Evolutionary conservation across 1,284 basidiomycete species (phyloP), one percentile per base, ranked within the genome.

Genomic region (Paramarasmius palmivorus): DNA sequence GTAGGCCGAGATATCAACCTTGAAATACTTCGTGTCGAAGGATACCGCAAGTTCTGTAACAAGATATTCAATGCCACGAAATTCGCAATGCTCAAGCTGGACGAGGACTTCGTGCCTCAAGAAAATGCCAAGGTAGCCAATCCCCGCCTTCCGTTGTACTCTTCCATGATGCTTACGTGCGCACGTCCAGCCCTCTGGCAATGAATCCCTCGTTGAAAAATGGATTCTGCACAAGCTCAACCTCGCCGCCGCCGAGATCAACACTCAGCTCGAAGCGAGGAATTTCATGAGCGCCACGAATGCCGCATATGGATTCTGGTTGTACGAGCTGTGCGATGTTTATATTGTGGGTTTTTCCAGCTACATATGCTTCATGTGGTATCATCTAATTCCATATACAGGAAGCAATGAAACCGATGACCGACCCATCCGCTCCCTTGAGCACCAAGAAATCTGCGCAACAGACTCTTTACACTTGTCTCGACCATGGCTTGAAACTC

Each of bases 11-110:
- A 97, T 69, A 96, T 98, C 75, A 96, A 97, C 71, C 76, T 99
- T 58, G 95, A 99, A 71, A 95, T 99, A 64, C 73, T 93, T 59
- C 89, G 95, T 57, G 95, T 99, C n/a, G 96, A 99, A 74, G 96
- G 96, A 5, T 99, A 99, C 74, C 87, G 97, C 70, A 99, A 99
- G 73, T 97, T 98, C 80, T 99, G 97, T 78, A 99, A 99, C 79
- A 99, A 99, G 79, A 88, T 99, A 26, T 99, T 97, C 84, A 99
- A 99, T 69, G 97, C 97, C 1, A 99, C 95, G 55, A 96, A 96
- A 71, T 99, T 99, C 65, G 96, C 95, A 25, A 93, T 98, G 86
- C 83, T 96, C 69, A 95, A 95, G 75, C 77, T 98, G 36, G 94
- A 94, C 58, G 84, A 84, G 51, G 71, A 78, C 34, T 98, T 96